Evolutionary conservation across 495 filamentous ascomycete species (phyloP).

Genomic region (Neurospora tetraspora): DNA sequence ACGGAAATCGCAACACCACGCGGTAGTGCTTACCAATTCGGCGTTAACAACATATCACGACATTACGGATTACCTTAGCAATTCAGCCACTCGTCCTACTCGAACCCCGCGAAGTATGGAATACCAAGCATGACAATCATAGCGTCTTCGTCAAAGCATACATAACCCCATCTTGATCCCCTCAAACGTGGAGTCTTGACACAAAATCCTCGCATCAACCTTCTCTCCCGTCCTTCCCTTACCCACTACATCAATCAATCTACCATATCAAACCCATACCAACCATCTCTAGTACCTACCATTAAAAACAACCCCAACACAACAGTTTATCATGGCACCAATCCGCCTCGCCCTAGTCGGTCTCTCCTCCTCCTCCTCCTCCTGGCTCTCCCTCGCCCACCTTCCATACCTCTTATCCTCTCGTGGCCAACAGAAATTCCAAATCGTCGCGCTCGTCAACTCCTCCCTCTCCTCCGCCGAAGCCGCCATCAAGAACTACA

Average conservation of each 20-base stretch:
- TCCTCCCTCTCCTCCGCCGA: constrained; percentile 38
- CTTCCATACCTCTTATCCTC: constrained; percentile 43
- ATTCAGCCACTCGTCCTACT: neutral
- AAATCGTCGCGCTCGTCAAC: constrained; percentile 51
- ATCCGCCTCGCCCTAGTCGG: constrained; percentile 50
- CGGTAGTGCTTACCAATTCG: neutral
- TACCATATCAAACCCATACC: no score
- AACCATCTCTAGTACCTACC: no score
- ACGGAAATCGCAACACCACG: neutral
- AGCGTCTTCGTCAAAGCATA: neutral
- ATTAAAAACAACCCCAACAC: neutral
- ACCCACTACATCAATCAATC: neutral
- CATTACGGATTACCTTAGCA: neutral
- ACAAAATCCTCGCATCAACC: neutral
- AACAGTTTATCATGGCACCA: constrained; percentile 16
- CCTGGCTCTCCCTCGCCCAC: constrained; percentile 48
- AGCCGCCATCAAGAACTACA: constrained; percentile 36
- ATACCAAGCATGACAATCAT: neutral
- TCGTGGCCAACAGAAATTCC: constrained; percentile 31
- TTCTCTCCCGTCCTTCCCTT: neutral
- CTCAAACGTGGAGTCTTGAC: neutral
- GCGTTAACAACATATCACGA: neutral
- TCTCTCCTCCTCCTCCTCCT: constrained; percentile 37
- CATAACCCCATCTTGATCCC: neutral
- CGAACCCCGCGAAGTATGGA: neutral